Conservation (phyloP, 2,329 filamentous ascomycete genomes). For the Hymenoscyphus infarciens region DNA sequence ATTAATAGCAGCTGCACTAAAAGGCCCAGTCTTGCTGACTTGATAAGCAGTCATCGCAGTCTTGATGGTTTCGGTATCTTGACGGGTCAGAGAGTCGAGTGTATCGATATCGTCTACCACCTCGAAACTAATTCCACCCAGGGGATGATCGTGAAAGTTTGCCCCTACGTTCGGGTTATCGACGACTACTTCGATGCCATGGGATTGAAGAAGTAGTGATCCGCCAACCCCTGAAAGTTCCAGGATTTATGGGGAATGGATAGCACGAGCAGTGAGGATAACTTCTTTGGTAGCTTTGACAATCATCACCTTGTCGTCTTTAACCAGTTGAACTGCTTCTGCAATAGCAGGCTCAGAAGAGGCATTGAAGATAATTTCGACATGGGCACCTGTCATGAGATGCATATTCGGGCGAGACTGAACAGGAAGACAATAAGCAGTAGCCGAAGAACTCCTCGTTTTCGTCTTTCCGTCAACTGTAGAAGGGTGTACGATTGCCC, state of each 20-base stretch:
- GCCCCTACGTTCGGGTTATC: slow-evolving; percentile 59
- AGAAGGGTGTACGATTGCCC: slow-evolving; percentile 25
- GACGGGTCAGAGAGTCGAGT: slow-evolving; percentile 35
- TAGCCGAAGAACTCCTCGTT: slow-evolving; percentile 19
- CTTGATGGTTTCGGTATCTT: slow-evolving; percentile 34
- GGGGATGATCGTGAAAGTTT: slow-evolving; percentile 49
- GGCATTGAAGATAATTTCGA: slow-evolving; percentile 57
- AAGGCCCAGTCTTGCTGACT: slow-evolving; percentile 20
- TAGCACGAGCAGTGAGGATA: slow-evolving; percentile 44
- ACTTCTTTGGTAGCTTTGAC: slow-evolving; percentile 39
- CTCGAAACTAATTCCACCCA: slow-evolving; percentile 31
- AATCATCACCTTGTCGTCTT: slow-evolving; percentile 15
- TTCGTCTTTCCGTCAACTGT: slow-evolving; percentile 7
- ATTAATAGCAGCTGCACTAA: background rate
- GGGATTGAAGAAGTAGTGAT: slow-evolving; percentile 34
- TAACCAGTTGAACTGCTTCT: slow-evolving; percentile 16
- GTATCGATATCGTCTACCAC: slow-evolving; percentile 36
- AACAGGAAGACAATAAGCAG: slow-evolving; percentile 20
- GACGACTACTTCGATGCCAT: slow-evolving; percentile 47
- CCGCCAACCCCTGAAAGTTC: slow-evolving; percentile 44
- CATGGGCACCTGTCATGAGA: slow-evolving; percentile 78
- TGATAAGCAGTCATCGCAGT: slow-evolving; percentile 36
- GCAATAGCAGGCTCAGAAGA: slow-evolving; percentile 5
- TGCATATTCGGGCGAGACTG: slow-evolving; percentile 58
- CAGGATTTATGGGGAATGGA: slow-evolving; percentile 45